Base-by-base conservation (phyloP, 768 basidiomycete genomes). In the Candolleomyces eurysporus region DNA sequence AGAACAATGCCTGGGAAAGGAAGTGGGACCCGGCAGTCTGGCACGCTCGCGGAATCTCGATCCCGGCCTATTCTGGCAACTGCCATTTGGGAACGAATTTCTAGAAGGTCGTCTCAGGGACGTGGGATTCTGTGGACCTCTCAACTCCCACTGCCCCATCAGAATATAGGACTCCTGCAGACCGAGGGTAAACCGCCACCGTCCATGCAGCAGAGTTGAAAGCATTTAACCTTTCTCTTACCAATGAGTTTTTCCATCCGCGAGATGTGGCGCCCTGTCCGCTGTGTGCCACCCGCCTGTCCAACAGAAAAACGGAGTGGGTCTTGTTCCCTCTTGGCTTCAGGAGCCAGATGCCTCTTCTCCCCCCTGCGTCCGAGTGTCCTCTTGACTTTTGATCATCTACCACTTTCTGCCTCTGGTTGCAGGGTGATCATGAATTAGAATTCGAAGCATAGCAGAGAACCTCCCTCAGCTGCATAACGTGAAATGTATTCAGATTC, bases 1-100 rank as follows among this genome's bases (percentile, higher is more conserved):
- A 55, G 54, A 42, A 56, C 54, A 57, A 46, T 51, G n/a, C 17
- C 49, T 51, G 49, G 19, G 49, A 51, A 51, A 19, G 49, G 49
- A 14, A 14, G 17, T 2, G 5, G 19, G 21, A 7, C 19, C 49
- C 49, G 49, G 21, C 21, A 31, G 22, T 31, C 30, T 51, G 49
- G 49, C 22, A 10, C 48, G 21, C 16, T 10, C 3, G n/a, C 2
- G 1, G 49, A 26, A 51, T 51, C 49, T 2, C 3, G 49, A 51
- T 51, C 1, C 1, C 2, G 21, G 3, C 49, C 19, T n/a, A 2
- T 51, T 46, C 13, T 9, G 45, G 16, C 19, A 51, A 14, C 26
- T 21, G 8, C 49, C 49, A 21, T 51, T 8, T 19, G 49, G 49
- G 49, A 14, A 51, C 7, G 17, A 21, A 17, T 3, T 46, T 46